Evolutionary conservation across 257 asterid genomes (phyloP).

Genomic region (Solanum sitiens): DNA sequence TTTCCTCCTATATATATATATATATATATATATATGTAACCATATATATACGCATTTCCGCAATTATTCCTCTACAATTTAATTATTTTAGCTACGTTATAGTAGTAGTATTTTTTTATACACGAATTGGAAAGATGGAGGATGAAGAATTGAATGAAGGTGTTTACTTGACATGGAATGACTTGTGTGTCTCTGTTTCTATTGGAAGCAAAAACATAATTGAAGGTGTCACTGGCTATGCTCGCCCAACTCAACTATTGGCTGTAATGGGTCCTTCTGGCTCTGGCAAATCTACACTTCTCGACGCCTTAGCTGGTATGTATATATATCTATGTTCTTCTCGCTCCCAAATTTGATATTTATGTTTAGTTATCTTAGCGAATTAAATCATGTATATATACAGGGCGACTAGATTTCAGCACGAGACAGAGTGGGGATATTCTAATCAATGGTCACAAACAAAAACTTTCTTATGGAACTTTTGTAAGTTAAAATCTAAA

Average conservation of each 20-base stretch:
- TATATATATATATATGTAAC: too few species aligned
- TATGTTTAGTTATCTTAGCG: too few species aligned
- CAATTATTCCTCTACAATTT: not conserved
- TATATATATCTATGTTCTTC: not conserved
- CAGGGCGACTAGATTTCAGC: conserved; percentile 3
- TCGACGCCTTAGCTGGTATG: conserved; percentile 23
- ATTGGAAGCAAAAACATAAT: conserved; percentile 1
- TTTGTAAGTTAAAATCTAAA: conserved; percentile 2
- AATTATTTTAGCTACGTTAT: not conserved
- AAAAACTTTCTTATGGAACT: conserved; percentile 15
- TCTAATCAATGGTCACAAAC: conserved; percentile 11
- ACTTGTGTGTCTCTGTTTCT: conserved; percentile 16
- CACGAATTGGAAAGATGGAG: not conserved
- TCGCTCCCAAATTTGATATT: not conserved
- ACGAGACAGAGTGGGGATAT: conserved; percentile 12
- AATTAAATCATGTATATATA: not conserved
- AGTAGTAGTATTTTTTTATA: not conserved
- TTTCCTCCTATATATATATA: not conserved
- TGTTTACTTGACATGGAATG: conserved; percentile 16
- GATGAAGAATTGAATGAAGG: not conserved
- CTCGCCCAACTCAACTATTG: conserved; percentile 16
- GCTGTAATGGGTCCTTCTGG: conserved; percentile 33
- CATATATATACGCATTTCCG: too few species aligned
- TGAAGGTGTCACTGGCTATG: conserved; percentile 23
- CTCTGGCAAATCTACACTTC: conserved; percentile 26